Evolutionary conservation across 257 asterid genomes (phyloP), one percentile per base, ranked within the genome.

Genomic region (Coffea canephora): DNA sequence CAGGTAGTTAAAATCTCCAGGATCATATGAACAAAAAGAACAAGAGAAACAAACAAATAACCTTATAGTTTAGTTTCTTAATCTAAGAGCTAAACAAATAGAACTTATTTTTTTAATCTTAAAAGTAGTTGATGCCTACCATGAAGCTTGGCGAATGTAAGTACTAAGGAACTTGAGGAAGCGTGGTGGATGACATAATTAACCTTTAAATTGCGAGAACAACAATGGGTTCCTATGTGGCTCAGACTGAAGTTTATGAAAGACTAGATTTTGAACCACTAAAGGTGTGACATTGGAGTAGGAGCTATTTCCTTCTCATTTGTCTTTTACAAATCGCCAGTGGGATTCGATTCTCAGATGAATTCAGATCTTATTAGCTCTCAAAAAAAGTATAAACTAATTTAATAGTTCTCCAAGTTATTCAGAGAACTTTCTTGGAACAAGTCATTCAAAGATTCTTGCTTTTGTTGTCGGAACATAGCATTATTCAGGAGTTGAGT

Each of bases 171-270:
- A 72, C 45, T 25, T 3, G 64, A 72, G 61, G 61, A 71, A 48
- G 62, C 43, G 43, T 71, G 76, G 5, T 48, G 1, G 0, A 48
- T 71, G 62, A n/a, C 74, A 21, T 70, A 21, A 70, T 70, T 14
- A 71, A 71, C 45, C 15, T 66, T 9, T 54, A 34, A 3, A 31
- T 13, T 13, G 23, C 15, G 0, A 1, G 43, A 31, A 12, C 7
- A 66, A 31, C 45, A 66, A 66, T 66, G 75, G 75, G 13, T 71
- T 71, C 75, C 75, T 45, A 27, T 45, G 25, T 71, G 57, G 23
- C 27, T 45, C 8, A 9, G 13, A 13, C 48, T 11, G 7, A 46
- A 11, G 0, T 5, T 21, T 27, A 21, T 8, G 75, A 21, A 34
- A 19, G 48, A 69, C 21, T 4, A 23, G 7, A 55, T 18, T 43